Conservation (phyloP, 2,329 filamentous ascomycete species). For the Hymenoscyphus scutula region DNA sequence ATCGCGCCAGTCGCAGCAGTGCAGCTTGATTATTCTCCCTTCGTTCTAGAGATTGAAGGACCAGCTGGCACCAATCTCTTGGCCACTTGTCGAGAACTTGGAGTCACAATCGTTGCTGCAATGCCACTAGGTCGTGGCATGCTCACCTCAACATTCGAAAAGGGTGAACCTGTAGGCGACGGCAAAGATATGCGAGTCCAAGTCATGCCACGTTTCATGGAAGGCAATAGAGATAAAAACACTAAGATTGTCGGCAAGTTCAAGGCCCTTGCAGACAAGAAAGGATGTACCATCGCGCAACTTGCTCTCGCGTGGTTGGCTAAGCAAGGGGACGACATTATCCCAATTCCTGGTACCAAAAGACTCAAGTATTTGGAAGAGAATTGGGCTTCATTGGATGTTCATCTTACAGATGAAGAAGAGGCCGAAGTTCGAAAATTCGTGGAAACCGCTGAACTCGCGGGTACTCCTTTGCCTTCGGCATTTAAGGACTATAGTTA, state of each 20-base stretch:
- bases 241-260: conserved; percentile 52
- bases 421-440: conserved; percentile 36
- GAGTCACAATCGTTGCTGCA: conserved; percentile 55
- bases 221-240: conserved; percentile 56
- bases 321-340: conserved; percentile 57
- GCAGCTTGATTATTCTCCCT: conserved; percentile 51
- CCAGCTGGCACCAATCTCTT: conserved; percentile 46
- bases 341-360: conserved; percentile 56
- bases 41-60: conserved; percentile 56
- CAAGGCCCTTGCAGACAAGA: conserved; percentile 48
- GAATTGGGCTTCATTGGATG: conserved; percentile 40
- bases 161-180: conserved; percentile 29
- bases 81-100: conserved; percentile 54
- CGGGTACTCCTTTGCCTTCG: conserved; percentile 9
- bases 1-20: conserved; percentile 49
- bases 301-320: conserved; percentile 63
- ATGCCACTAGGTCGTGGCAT: conserved; percentile 54
- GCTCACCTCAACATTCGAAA: conserved; percentile 38
- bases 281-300: conserved; percentile 54
- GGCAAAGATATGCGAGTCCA: conserved; percentile 30
- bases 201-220: conserved; percentile 49
- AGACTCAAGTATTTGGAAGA: conserved; percentile 47
- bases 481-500: neutral
- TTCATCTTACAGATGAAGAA: conserved; percentile 39
- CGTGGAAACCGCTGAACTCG: conserved; percentile 35